Percentiles rank a stretch among this genome's conserved stretches.
phyloP scores from a whole-genome alignment of 2,329 filamentous ascomycete genomes.

The Sporothrix luriei region DNA sequence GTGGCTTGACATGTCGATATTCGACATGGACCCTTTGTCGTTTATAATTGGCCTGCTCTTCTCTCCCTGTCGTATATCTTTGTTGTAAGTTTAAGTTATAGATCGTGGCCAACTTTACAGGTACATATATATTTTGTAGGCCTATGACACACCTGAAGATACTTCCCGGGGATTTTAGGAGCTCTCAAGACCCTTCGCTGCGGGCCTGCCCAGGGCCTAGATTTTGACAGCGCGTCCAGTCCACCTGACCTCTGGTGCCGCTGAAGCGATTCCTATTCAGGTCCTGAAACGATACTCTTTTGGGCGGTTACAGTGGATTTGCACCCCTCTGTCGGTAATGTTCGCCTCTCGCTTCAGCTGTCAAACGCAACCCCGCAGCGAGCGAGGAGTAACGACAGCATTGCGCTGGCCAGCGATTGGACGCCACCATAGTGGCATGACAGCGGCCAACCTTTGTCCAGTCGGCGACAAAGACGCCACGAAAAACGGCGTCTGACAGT shows the following conservation, averaged over 20 bases:
- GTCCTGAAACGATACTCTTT: conserved; percentile 5
- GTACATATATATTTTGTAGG: background rate
- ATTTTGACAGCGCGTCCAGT: background rate
- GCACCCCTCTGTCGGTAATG: background rate
- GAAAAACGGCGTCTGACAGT: too few species aligned
- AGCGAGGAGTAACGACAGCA: too few species aligned
- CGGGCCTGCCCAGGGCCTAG: background rate
- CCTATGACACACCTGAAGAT: background rate
- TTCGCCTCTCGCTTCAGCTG: background rate
- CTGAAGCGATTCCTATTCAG: background rate
- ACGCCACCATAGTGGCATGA: background rate
- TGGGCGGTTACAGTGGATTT: background rate
- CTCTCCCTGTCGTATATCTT: background rate
- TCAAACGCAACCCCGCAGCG: background rate
- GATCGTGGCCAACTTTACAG: background rate
- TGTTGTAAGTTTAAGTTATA: too few species aligned
- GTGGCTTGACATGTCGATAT: too few species aligned
- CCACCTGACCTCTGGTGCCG: background rate
- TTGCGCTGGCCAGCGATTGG: background rate
- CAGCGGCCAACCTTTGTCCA: too few species aligned
- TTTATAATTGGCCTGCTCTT: background rate
- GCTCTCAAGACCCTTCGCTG: background rate
- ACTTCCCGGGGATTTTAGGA: background rate
- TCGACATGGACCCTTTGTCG: too few species aligned
- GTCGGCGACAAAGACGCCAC: too few species aligned